Evolutionary conservation across 768 basidiomycete genomes (phyloP), one percentile per base, ranked within the genome.

Genomic region (Fomitopsis pulvina): DNA sequence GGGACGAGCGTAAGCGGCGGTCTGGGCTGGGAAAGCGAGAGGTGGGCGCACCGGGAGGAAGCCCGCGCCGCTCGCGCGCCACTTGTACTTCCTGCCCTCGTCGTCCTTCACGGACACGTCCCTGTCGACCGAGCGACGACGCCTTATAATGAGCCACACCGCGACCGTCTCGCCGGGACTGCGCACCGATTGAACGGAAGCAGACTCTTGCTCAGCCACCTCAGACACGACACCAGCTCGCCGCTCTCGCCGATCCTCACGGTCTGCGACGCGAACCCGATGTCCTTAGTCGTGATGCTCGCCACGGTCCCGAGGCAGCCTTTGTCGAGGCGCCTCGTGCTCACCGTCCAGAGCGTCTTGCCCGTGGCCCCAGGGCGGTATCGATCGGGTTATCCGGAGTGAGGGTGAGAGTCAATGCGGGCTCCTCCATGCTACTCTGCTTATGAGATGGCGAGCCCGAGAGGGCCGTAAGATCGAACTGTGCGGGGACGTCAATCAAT

Each of bases 331-430:
- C 58, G 59, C 4, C 72, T 74, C 28, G 62, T 47, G 10, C 64
- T 66, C 22, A 74, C 72, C 20, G 52, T 59, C 55, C 74, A 74
- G n/a, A 68, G 41, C 25, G 63, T 51, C 53, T 68, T 60, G 27
- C 66, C 62, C 66, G 59, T 6, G 48, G 50, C 52, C 67, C 59
- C 54, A 76, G 62, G 32, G 58, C 66, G 28, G 71, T 68, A 55
- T 74, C 74, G 56, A 60, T 66, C 11, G 72, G 73, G 57, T 75
- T 72, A 52, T 75, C 72, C 1, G 66, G 67, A 28, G 63, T 48
- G 45, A 75, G 63, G 18, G 63, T 60, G 37, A 76, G 66, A 28
- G 51, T 60, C 16, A 44, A 26, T 44, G 25, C 34, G 34, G 34
- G 34, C 14, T 12, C 34, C 6, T 37, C 34, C 34, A 37, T 37